These are phyloP conservation scores for Sutorius eximius DNA, from an alignment of 1,284 basidiomycete species.

Conservation along the genomic window DNA sequence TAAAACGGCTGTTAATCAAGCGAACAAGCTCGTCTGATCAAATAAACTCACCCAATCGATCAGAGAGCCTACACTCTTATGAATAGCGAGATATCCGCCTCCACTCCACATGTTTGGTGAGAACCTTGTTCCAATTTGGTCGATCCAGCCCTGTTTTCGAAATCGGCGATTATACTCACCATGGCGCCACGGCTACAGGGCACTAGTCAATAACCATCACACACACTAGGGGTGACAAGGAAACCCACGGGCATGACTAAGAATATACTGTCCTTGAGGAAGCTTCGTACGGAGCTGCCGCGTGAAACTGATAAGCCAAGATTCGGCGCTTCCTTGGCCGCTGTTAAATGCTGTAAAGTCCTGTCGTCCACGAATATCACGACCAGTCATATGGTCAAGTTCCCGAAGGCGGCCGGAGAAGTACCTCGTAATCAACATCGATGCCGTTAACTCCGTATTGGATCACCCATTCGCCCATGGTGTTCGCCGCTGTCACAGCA, in stretches of 20 bases:
- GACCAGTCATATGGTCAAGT: neutral
- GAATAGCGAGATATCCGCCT: slow-evolving; percentile 55
- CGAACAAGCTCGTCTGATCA: neutral
- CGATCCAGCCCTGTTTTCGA: neutral
- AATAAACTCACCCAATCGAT: slow-evolving; percentile 49
- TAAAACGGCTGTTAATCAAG: slow-evolving; percentile 12
- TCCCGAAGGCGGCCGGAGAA: neutral
- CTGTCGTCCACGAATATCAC: slow-evolving; percentile 25
- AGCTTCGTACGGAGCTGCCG: slow-evolving; percentile 36
- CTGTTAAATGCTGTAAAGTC: slow-evolving; percentile 49
- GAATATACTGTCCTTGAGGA: slow-evolving; percentile 39
- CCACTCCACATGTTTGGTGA: slow-evolving; percentile 29
- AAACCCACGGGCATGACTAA: slow-evolving; percentile 41
- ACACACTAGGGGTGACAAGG: neutral
- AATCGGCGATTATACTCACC: slow-evolving; percentile 14
- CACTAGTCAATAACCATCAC: slow-evolving; percentile 4
- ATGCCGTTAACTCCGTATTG: slow-evolving; percentile 53
- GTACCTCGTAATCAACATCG: slow-evolving; percentile 58
- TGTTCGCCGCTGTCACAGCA: slow-evolving; percentile 43
- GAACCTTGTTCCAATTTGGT: slow-evolving; percentile 19
- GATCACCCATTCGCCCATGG: slow-evolving; percentile 51
- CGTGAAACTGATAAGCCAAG: slow-evolving; percentile 48
- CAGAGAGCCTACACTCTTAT: slow-evolving; percentile 53
- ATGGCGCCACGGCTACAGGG: slow-evolving; percentile 29
- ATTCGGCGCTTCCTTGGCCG: slow-evolving; percentile 40